Evolutionary conservation across 2,329 filamentous ascomycete species (phyloP).

Genomic region (Elsinoe australis): DNA sequence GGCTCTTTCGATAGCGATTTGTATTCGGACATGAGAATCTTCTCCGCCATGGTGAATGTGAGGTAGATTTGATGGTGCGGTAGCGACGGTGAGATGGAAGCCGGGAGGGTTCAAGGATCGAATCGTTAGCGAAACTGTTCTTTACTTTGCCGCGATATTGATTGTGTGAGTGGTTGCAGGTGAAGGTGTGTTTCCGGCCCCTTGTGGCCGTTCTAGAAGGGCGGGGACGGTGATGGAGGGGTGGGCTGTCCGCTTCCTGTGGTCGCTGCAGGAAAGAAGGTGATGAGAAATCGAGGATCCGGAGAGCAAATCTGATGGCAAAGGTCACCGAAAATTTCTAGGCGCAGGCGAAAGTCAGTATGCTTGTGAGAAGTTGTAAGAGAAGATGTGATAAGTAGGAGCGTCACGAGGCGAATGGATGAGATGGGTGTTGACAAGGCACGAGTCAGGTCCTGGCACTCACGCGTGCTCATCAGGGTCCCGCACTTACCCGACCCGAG

Average conservation of each 20-base stretch:
- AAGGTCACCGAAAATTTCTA: too few species aligned
- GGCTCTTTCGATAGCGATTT: slow-evolving; percentile 76
- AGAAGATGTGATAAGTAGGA: slow-evolving; percentile 3
- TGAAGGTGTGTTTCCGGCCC: slow-evolving; percentile 8
- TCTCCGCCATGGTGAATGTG: slow-evolving; percentile 49
- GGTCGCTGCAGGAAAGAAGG: not conserved
- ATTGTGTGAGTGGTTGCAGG: not conserved
- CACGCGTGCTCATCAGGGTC: slow-evolving; percentile 15
- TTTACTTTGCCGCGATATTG: too few species aligned
- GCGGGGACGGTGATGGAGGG: not conserved
- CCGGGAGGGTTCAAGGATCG: too few species aligned
- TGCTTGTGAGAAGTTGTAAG: too few species aligned
- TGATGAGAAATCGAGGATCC: too few species aligned
- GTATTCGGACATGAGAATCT: slow-evolving; percentile 84
- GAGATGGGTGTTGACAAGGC: slow-evolving; percentile 11
- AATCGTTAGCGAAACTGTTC: too few species aligned
- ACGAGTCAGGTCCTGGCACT: slow-evolving; percentile 5
- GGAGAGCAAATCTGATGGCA: too few species aligned
- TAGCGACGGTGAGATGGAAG: not conserved
- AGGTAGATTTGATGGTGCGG: not conserved
- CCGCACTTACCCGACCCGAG: slow-evolving; percentile 5
- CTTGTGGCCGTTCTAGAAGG: slow-evolving; percentile 10
- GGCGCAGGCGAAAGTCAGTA: too few species aligned
- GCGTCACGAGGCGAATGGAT: too few species aligned
- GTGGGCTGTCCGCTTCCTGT: slow-evolving; percentile 6